A percentile compares a stretch with the other conserved stretches of the same genome.
Conservation (phyloP, 768 basidiomycete genomes). For the Gymnopilus junonius region DNA sequence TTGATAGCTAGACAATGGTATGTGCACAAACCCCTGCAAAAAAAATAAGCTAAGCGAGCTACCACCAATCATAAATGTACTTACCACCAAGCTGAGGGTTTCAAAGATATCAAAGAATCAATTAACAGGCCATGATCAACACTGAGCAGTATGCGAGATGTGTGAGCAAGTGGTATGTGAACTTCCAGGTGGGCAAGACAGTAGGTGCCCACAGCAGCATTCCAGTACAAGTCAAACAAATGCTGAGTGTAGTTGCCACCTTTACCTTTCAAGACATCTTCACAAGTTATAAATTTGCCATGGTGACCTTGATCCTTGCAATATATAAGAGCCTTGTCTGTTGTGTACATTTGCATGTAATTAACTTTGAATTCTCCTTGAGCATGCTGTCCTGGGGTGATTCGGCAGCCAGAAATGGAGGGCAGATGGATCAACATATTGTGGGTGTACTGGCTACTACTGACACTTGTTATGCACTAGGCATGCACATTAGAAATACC, state of each 20-base stretch:
- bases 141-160: slow-evolving; percentile 1
- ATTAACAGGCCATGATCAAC: not conserved
- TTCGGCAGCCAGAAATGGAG: slow-evolving; percentile 33
- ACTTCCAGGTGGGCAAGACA: slow-evolving; percentile 33
- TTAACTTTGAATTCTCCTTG: slow-evolving; percentile 16
- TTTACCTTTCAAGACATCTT: slow-evolving; percentile 17
- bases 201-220: slow-evolving; percentile 13
- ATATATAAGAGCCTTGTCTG: slow-evolving; percentile 36
- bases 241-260: slow-evolving; percentile 1
- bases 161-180: slow-evolving; percentile 24
- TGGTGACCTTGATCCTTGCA: slow-evolving; percentile 16
- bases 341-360: slow-evolving; percentile 37
- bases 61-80: not conserved
- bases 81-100: slow-evolving; percentile 9
- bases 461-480: slow-evolving; percentile 20
- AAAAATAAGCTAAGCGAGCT: not conserved
- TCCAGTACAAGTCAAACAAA: slow-evolving; percentile 24
- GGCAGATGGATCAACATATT: slow-evolving; percentile 33
- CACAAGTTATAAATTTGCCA: slow-evolving; percentile 24
- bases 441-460: slow-evolving; percentile 24
- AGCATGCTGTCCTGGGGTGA: slow-evolving; percentile 21
- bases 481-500: slow-evolving; percentile 17
- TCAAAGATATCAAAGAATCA: slow-evolving; percentile 15
- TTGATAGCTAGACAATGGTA: slow-evolving; percentile 22
- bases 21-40: slow-evolving; percentile 23